phyloP scores from a whole-genome alignment of 768 basidiomycete genomes.

The Sutorius australiensis region DNA sequence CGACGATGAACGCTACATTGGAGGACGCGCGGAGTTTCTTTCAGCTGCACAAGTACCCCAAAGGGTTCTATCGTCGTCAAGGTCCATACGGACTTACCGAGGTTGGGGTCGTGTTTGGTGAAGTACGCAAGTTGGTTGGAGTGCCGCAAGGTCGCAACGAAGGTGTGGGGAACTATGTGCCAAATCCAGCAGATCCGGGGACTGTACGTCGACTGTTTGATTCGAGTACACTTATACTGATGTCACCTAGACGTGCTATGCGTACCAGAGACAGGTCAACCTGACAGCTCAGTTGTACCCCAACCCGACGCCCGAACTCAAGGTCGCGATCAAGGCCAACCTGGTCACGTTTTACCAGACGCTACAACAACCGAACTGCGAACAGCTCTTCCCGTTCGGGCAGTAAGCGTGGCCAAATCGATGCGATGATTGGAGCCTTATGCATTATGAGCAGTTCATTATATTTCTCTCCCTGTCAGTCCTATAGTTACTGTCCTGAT shows the following conservation, averaged over 20 bases:
- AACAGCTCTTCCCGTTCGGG: constrained; percentile 17
- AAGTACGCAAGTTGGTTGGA: background rate
- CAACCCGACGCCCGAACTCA: constrained; percentile 17
- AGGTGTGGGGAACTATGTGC: constrained; percentile 17
- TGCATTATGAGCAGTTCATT: background rate
- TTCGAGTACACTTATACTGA: background rate
- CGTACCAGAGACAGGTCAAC: constrained; percentile 20
- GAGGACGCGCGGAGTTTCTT: constrained; percentile 21
- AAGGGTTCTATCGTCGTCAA: constrained; percentile 19
- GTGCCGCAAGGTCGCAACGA: constrained; percentile 18
- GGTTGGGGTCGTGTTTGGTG: background rate
- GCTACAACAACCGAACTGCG: constrained; percentile 9
- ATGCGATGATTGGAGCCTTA: background rate
- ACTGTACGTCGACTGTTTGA: constrained; percentile 7
- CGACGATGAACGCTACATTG: constrained; percentile 14
- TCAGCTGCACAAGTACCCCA: constrained; percentile 14
- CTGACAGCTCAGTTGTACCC: constrained; percentile 21
- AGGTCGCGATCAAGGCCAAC: constrained; percentile 21
- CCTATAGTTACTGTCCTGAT: background rate
- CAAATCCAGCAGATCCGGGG: constrained; percentile 6
- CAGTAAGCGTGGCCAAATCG: background rate
- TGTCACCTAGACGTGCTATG: constrained; percentile 13
- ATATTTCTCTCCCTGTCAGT: background rate
- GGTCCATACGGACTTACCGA: constrained; percentile 6
- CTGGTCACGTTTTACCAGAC: constrained; percentile 14